phyloP scores from a whole-genome alignment of 345 rosid genomes.

The Anastatica hierochuntica region DNA sequence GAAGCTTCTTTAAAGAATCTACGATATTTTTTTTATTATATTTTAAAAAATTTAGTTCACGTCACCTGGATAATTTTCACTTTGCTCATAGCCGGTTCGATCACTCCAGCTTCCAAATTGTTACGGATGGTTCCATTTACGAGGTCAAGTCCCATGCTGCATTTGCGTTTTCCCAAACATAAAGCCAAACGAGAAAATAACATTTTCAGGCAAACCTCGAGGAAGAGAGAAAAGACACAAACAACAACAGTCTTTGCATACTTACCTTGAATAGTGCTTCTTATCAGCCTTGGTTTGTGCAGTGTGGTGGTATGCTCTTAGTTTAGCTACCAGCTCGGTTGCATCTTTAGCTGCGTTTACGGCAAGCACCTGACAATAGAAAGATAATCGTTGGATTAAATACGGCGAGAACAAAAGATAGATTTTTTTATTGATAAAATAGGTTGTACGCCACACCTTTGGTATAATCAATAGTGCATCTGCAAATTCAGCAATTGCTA shows the following conservation, averaged over 20 bases:
- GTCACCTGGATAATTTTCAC: conserved; percentile 95
- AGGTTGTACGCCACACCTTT: conserved; percentile 39
- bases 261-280: conserved; percentile 81
- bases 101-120: conserved; percentile 96
- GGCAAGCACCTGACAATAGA: conserved; percentile 60
- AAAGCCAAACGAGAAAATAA: background rate
- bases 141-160: conserved; percentile 96
- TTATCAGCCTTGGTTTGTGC: conserved; percentile 96
- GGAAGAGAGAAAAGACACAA: background rate
- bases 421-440: background rate
- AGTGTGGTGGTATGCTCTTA: conserved; percentile 87
- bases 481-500: conserved; percentile 95
- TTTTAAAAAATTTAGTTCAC: background rate
- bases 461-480: conserved; percentile 81
- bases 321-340: conserved; percentile 84
- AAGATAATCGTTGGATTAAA: background rate
- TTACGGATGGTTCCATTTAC: conserved; percentile 68
- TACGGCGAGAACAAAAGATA: background rate
- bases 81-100: conserved; percentile 99
- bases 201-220: background rate
- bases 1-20: background rate
- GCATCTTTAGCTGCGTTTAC: conserved; percentile 98
- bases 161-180: background rate
- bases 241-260: too few species aligned
- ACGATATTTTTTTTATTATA: background rate